These are phyloP conservation scores for Stygiomarasmius scandens DNA, from an alignment of 1,284 basidiomycete species.

Conservation along the genomic window DNA sequence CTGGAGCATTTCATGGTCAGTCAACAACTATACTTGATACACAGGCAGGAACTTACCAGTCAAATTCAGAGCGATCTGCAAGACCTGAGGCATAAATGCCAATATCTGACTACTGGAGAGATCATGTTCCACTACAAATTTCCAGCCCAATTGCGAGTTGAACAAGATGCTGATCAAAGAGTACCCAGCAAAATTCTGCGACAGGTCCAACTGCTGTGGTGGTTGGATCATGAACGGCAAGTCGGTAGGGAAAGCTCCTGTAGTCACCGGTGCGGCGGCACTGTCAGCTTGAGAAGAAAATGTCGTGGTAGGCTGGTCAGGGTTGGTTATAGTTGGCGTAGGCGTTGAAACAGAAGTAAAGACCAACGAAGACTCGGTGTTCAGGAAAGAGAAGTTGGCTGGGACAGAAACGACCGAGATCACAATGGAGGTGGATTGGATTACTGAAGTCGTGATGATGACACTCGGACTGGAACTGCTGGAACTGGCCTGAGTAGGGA, in stretches of 20 bases:
- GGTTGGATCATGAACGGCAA: neutral
- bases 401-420: neutral
- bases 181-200: neutral
- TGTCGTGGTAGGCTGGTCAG: neutral
- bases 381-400: neutral
- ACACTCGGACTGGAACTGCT: neutral
- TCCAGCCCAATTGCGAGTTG: conserved; percentile 1
- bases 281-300: neutral
- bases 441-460: neutral
- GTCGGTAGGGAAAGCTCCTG: neutral
- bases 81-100: neutral
- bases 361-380: conserved; percentile 5
- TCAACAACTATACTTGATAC: neutral
- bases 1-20: conserved; percentile 22
- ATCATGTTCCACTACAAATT: neutral
- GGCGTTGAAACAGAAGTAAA: neutral
- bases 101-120: neutral
- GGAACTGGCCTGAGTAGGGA: neutral
- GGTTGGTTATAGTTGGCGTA: neutral
- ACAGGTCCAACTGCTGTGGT: neutral
- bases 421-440: neutral
- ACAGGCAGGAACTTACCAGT: neutral
- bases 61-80: neutral
- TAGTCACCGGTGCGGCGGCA: neutral
- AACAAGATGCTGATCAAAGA: conserved; percentile 8